Conservation (phyloP, 106 monocot species). For the Dioscorea alata region DNA sequence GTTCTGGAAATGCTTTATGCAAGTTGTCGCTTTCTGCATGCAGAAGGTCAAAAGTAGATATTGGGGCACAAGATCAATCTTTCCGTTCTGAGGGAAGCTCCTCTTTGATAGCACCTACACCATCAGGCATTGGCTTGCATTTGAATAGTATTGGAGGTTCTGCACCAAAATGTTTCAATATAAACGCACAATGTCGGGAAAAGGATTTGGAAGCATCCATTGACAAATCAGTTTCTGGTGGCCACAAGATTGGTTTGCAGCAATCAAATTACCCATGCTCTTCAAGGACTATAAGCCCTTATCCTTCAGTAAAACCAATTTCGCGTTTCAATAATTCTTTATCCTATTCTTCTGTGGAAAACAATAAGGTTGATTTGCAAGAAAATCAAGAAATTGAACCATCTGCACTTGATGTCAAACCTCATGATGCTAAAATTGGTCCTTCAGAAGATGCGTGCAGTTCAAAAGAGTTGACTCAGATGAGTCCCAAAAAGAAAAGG, state of each 20-base stretch:
- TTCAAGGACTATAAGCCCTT: background rate
- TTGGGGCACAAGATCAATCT: background rate
- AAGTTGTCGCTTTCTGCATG: background rate
- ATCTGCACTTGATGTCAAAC: slow-evolving; percentile 9
- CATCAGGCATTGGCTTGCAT: slow-evolving; percentile 62
- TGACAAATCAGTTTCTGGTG: slow-evolving; percentile 2
- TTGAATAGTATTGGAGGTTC: slow-evolving; percentile 44
- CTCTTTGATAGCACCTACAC: slow-evolving; percentile 14
- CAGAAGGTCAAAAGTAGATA: background rate
- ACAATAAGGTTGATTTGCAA: slow-evolving; percentile 6
- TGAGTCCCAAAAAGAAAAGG: slow-evolving; percentile 50
- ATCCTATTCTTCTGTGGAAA: slow-evolving; percentile 6
- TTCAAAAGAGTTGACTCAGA: slow-evolving; percentile 27
- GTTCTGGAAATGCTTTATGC: slow-evolving; percentile 4
- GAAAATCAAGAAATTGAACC: slow-evolving; percentile 11
- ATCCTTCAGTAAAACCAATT: slow-evolving; percentile 4
- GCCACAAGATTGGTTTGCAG: slow-evolving; percentile 3
- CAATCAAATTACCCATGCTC: slow-evolving; percentile 1
- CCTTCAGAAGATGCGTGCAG: slow-evolving; percentile 14
- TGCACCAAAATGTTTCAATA: slow-evolving; percentile 1
- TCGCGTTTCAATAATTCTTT: slow-evolving; percentile 16
- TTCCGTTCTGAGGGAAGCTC: slow-evolving; percentile 10
- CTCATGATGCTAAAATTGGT: slow-evolving; percentile 15
- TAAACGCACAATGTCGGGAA: slow-evolving; percentile 12
- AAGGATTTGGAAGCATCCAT: slow-evolving; percentile 2